Percentiles rank a stretch among this genome's conserved stretches.
phyloP scores from a whole-genome alignment of 345 rosid species.

The Angophora floribunda region DNA sequence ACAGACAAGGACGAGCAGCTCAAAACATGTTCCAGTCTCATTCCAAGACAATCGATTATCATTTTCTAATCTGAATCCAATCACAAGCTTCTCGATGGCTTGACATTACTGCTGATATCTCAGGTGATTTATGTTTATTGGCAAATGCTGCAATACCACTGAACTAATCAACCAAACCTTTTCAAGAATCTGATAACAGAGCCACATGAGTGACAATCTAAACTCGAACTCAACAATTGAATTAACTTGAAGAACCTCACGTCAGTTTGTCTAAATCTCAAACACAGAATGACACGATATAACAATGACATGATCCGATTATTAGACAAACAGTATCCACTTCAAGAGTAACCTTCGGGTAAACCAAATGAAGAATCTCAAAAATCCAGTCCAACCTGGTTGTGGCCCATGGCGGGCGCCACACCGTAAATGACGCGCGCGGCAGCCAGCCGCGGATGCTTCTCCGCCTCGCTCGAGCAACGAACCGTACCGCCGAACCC shows the following conservation, averaged over 20 bases:
- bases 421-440: conserved; percentile 64
- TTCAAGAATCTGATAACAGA: background rate
- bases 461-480: conserved; percentile 24
- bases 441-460: conserved; percentile 18
- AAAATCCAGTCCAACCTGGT: conserved; percentile 36
- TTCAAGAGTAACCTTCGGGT: background rate
- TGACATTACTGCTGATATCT: background rate
- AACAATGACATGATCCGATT: background rate
- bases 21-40: background rate
- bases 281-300: background rate
- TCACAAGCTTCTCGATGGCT: background rate
- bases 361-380: background rate
- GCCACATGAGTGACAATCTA: background rate
- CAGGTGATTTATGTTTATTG: background rate
- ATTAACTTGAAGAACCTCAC: background rate
- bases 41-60: background rate
- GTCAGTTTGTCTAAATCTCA: background rate
- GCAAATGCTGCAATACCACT: background rate
- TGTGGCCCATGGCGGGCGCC: conserved; percentile 89
- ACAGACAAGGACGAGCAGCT: background rate
- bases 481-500: conserved; percentile 6
- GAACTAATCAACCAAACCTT: background rate
- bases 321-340: background rate
- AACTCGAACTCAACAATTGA: background rate
- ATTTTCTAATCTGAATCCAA: background rate